A percentile compares a stretch with the other conserved stretches of the same genome.
Evolutionary conservation across 2,329 filamentous ascomycete genomes (phyloP).

Genomic region (Cercospora sp.): DNA sequence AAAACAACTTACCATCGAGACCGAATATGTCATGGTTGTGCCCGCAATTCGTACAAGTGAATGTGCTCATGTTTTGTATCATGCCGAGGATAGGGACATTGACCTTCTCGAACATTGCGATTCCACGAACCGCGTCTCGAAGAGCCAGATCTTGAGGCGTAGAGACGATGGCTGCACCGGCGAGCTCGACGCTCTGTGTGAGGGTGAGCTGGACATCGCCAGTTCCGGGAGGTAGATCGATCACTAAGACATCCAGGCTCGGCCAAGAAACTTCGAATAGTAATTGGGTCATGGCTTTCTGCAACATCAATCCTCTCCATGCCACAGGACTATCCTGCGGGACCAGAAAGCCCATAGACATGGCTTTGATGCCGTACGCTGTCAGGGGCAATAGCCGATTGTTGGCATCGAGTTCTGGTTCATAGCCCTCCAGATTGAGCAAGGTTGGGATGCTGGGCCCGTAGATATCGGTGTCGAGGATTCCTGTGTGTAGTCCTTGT

Average conservation of each 20-base stretch:
- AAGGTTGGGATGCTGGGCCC: slow-evolving; percentile 92
- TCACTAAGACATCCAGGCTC: slow-evolving; percentile 78
- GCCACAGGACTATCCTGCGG: slow-evolving; percentile 78
- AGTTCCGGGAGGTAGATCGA: slow-evolving; percentile 91
- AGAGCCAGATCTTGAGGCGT: slow-evolving; percentile 92
- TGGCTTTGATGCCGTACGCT: slow-evolving; percentile 94
- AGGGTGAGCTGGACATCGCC: slow-evolving; percentile 97
- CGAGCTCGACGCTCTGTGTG: slow-evolving; percentile 86
- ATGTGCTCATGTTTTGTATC: slow-evolving; percentile 89
- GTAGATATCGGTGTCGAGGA: slow-evolving; percentile 95
- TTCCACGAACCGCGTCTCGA: slow-evolving; percentile 86
- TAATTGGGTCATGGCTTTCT: slow-evolving; percentile 93
- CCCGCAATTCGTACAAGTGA: slow-evolving; percentile 66
- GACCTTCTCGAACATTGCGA: slow-evolving; percentile 89
- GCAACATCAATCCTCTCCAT: slow-evolving; percentile 96
- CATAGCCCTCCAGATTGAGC: slow-evolving; percentile 57
- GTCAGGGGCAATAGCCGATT: slow-evolving; percentile 83
- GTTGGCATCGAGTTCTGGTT: slow-evolving; percentile 42
- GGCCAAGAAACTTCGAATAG: slow-evolving; percentile 95
- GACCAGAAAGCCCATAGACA: slow-evolving; percentile 97
- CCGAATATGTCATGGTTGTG: slow-evolving; percentile 42
- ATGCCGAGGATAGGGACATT: slow-evolving; percentile 79
- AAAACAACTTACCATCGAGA: slow-evolving; percentile 33
- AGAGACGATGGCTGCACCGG: slow-evolving; percentile 75
- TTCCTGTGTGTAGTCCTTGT: slow-evolving; percentile 76